A percentile compares a stretch with the other conserved stretches of the same genome.
Conservation (phyloP, 2,329 filamentous ascomycete genomes). For the Arthrobotrys sinensis region DNA sequence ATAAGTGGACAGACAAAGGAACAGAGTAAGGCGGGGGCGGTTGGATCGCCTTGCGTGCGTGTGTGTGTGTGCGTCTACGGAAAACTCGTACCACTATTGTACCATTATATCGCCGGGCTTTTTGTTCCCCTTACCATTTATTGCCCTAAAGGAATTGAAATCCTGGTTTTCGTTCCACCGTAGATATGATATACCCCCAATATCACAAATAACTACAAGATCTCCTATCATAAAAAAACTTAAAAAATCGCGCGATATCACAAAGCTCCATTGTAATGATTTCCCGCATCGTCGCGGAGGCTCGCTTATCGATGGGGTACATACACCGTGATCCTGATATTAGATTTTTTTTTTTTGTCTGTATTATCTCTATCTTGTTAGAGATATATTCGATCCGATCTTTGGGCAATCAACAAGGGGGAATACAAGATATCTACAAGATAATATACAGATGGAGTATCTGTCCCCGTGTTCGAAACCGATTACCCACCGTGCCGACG, state of each 20-base stretch:
- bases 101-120: constrained; percentile 30
- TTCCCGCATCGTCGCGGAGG: constrained; percentile 43
- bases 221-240: neutral
- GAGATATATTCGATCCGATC: neutral
- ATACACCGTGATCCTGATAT: too few species aligned
- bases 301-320: constrained; percentile 44
- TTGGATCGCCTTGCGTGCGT: constrained; percentile 8
- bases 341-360: neutral
- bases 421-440: neutral
- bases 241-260: constrained; percentile 28
- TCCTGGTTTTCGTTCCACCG: neutral
- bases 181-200: neutral
- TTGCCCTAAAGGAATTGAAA: neutral
- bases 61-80: neutral
- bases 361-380: neutral
- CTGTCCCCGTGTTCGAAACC: neutral
- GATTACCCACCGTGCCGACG: constrained; percentile 30
- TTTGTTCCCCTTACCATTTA: neutral
- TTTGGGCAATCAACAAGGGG: neutral
- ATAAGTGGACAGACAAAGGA: constrained; percentile 35
- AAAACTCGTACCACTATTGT: constrained; percentile 29
- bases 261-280: constrained; percentile 4
- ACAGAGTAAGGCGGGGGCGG: neutral
- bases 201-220: neutral
- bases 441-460: too few species aligned